Evolutionary conservation across 768 basidiomycete genomes (phyloP), one percentile per base, ranked within the genome.

Genomic region (Kockovaella imperatae): DNA sequence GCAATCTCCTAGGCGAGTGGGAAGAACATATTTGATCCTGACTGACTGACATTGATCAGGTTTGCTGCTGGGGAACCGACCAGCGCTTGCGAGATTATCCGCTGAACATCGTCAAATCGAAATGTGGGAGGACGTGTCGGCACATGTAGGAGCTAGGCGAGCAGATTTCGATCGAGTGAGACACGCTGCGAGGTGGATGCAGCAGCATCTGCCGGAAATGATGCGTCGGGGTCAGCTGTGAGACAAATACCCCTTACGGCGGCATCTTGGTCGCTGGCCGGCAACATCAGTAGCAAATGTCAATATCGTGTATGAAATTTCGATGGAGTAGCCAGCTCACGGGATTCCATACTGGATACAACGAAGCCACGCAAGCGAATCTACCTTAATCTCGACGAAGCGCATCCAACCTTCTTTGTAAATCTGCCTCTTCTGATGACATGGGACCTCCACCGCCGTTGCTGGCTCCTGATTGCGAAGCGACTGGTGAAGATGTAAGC

Each of bases 381-480:
- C 17, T 41, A 23, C 41, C 23, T 54, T 49, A 70, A 50, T 68
- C 65, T 38, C 67, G 42, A 45, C 66, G 57, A 45, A 97, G 75
- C 29, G 90, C 87, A 73, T 97, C 90, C 56, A 99, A 70, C 53
- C 95, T 77, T 15, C 90, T 88, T 73, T 97, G 95, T 45, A 99
- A 76, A 31, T 86, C 87, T 68, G 95, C 91, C 72, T 96, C 86
- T 57, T 91, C 93, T 1, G 82, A 77, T 54, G 74, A 64, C 29
- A 72, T 68, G 1, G 64, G 59, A n/a, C 45, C 58, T 5, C 65
- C 61, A 11, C 51, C 59, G 15, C 49, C 75, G 28, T 68, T 76
- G 2, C 74, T 75, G 21, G 72, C 72, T 13, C 74, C 45, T 55
- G 58, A 15, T 59, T 62, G 39, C 61, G 69, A 46, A 23, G 50